These are phyloP conservation scores for Przewalskia tangutica DNA, from an alignment of 257 asterid genomes.

Conservation along the genomic window DNA sequence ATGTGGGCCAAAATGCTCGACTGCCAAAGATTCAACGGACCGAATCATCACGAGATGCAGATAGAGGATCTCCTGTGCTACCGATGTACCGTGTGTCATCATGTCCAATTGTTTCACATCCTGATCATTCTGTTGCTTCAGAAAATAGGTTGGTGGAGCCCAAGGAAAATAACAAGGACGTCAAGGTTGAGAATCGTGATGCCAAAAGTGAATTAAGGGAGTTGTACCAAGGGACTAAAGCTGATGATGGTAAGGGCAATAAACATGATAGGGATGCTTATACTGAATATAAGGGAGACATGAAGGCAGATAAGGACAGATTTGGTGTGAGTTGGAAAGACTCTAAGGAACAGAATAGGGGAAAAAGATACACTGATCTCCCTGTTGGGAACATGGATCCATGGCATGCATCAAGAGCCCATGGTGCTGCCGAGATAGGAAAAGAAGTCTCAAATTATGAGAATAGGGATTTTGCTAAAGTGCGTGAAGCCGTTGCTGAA, in stretches of 20 bases:
- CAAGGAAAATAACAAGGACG: slow-evolving; percentile 53
- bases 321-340: slow-evolving; percentile 57
- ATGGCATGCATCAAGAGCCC: slow-evolving; percentile 52
- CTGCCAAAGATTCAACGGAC: slow-evolving; percentile 55
- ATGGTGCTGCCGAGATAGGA: slow-evolving; percentile 40
- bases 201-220: slow-evolving; percentile 53
- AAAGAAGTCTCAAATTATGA: slow-evolving; percentile 51
- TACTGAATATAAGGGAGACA: slow-evolving; percentile 49
- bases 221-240: slow-evolving; percentile 41
- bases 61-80: slow-evolving; percentile 57
- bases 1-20: slow-evolving; percentile 56
- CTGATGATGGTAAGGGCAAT: slow-evolving; percentile 56
- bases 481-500: slow-evolving; percentile 71
- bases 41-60: slow-evolving; percentile 59
- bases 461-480: slow-evolving; percentile 50
- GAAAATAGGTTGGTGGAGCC: slow-evolving; percentile 61
- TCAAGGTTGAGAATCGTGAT: slow-evolving; percentile 55
- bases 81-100: slow-evolving; percentile 53
- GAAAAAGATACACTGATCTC: slow-evolving; percentile 50
- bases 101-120: slow-evolving; percentile 43
- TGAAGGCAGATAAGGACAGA: slow-evolving; percentile 61
- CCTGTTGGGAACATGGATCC: slow-evolving; percentile 46
- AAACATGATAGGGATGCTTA: slow-evolving; percentile 52
- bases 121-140: slow-evolving; percentile 41
- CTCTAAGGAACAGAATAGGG: slow-evolving; percentile 43